Conservation (phyloP, 78 protist genomes). For the Dictyostelium citrinum region DNA sequence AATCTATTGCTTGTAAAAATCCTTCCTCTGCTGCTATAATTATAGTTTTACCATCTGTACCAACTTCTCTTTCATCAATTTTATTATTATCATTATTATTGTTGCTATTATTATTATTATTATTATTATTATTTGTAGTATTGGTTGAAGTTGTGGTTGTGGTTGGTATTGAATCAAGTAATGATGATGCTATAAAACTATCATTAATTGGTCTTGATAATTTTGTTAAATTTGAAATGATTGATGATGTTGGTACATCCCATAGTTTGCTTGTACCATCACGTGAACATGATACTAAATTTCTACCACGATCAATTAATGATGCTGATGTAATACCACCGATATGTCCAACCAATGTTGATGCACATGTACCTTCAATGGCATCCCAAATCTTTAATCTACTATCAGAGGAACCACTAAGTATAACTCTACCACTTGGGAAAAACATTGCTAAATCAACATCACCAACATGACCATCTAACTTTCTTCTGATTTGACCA, state of each 20-base stretch:
- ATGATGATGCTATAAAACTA: conserved; percentile 34
- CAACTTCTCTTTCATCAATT: conserved; percentile 57
- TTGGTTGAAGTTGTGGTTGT: not conserved
- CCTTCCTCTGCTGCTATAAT: conserved; percentile 58
- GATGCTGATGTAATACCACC: conserved; percentile 66
- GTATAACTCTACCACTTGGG: conserved; percentile 71
- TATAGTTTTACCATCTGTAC: conserved; percentile 55
- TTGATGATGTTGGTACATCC: conserved; percentile 57
- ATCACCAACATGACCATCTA: conserved; percentile 80
- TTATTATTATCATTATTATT: not conserved
- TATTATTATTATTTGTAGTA: not conserved
- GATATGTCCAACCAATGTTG: conserved; percentile 38
- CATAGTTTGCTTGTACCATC: conserved; percentile 67
- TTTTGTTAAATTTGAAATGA: conserved; percentile 9
- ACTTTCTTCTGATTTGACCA: conserved; percentile 68
- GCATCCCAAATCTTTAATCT: conserved; percentile 80
- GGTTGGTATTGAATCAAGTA: not conserved
- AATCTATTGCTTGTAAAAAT: conserved; percentile 22
- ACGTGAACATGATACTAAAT: conserved; percentile 64
- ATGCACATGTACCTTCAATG: conserved; percentile 70
- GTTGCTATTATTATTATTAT: not conserved
- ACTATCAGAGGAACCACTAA: conserved; percentile 65
- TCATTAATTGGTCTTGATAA: conserved; percentile 51
- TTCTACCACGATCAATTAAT: conserved; percentile 67
- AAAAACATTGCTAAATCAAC: conserved; percentile 65